phyloP scores from a whole-genome alignment of 2,329 filamentous ascomycete genomes.

The Colletotrichum destructivum region DNA sequence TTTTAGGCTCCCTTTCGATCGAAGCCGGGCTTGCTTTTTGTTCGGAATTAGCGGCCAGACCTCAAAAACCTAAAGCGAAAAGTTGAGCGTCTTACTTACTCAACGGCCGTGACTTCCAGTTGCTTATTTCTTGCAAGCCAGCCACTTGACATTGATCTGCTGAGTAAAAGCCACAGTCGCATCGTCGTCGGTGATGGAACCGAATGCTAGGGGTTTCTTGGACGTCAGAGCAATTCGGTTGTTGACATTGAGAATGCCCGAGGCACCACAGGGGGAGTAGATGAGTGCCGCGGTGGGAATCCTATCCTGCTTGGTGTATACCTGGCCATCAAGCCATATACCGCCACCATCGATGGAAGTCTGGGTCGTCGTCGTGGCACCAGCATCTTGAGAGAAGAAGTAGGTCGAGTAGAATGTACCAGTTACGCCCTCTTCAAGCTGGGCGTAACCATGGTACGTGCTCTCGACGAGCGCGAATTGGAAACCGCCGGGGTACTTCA shows the following conservation, averaged over 20 bases:
- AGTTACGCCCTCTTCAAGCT: conserved; percentile 61
- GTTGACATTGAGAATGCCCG: conserved; percentile 60
- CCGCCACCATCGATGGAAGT: conserved; percentile 60
- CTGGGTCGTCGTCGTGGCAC: conserved; percentile 60
- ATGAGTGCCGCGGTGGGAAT: conserved; percentile 61
- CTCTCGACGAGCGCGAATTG: conserved; percentile 62
- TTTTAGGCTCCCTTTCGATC: no score
- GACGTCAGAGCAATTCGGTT: conserved; percentile 55
- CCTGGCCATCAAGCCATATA: conserved; percentile 59
- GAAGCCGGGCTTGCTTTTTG: no score
- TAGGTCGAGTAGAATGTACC: conserved; percentile 63
- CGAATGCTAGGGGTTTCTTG: conserved; percentile 51
- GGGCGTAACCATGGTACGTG: conserved; percentile 65
- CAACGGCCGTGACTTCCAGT: not conserved
- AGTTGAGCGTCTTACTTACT: no score
- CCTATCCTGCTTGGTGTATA: conserved; percentile 63
- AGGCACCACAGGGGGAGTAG: conserved; percentile 62
- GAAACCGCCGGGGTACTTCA: conserved; percentile 63
- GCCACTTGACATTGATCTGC: conserved; percentile 56
- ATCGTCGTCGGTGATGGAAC: conserved; percentile 57
- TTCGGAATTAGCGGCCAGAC: no score
- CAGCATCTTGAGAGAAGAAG: conserved; percentile 63
- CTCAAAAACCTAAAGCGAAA: no score
- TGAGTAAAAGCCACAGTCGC: conserved; percentile 57
- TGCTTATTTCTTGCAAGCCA: conserved; percentile 37